A percentile compares a stretch with the other conserved stretches of the same genome.
These are phyloP conservation scores for Dryas drummondii DNA, from an alignment of 306 rosid genomes.

Conservation along the genomic window DNA sequence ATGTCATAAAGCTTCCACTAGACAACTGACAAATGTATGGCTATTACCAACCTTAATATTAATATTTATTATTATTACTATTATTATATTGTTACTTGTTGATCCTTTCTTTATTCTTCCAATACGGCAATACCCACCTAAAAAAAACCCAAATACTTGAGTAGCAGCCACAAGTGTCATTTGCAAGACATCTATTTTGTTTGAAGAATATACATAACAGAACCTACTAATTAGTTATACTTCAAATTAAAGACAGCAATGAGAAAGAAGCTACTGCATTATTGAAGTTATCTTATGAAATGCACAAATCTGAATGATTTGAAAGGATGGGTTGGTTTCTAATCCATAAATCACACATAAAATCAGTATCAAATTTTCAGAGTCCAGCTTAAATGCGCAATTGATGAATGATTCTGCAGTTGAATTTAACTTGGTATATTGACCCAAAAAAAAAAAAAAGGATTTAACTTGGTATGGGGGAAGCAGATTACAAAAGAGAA, in stretches of 20 bases:
- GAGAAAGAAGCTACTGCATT: slow-evolving; percentile 4
- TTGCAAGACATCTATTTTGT: no score
- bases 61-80: background rate
- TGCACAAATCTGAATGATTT: background rate
- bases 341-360: background rate
- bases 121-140: no score
- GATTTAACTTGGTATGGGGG: no score
- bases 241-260: background rate
- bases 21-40: background rate
- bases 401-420: background rate
- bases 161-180: no score
- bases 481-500: background rate
- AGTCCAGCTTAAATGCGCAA: no score
- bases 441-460: no score
- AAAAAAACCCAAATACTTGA: no score
- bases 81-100: background rate
- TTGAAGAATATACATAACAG: background rate
- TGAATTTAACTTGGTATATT: background rate
- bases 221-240: no score
- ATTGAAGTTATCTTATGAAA: background rate
- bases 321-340: background rate
- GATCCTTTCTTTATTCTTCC: no score
- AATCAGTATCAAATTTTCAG: background rate
- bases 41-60: no score
- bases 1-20: background rate